Evolutionary conservation across 257 asterid genomes (phyloP).

Genomic region (Hygrophila difformis): DNA sequence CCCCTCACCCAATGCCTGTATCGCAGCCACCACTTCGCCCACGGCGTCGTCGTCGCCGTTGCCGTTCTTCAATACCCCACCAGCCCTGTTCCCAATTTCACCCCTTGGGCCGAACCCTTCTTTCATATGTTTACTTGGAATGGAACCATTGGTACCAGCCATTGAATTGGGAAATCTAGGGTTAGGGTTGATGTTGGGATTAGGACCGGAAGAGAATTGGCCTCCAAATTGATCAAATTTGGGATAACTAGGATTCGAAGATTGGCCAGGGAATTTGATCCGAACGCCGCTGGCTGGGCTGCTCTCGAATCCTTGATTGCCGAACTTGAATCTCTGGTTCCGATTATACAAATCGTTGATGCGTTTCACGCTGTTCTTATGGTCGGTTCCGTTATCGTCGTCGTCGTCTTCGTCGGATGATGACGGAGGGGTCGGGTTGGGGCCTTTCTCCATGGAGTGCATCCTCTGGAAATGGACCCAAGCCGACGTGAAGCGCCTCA

Average conservation of each 20-base stretch:
- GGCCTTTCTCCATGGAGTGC: constrained; percentile 88
- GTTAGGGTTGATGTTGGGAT: too few relatives aligned
- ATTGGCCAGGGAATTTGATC: constrained; percentile 64
- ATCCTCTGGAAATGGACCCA: constrained; percentile 87
- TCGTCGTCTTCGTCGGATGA: constrained; percentile 42
- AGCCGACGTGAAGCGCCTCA: constrained; percentile 54
- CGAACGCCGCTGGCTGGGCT: constrained; percentile 59
- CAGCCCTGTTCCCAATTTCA: constrained; percentile 31
- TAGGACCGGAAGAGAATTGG: constrained; percentile 27
- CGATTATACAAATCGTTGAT: constrained; percentile 43
- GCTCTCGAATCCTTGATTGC: constrained; percentile 23
- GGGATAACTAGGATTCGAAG: constrained; percentile 27
- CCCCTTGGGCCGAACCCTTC: constrained; percentile 32
- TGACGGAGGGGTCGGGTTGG: constrained; percentile 43
- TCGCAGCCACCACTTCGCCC: constrained; percentile 53
- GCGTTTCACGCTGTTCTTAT: constrained; percentile 31
- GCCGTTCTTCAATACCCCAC: constrained; percentile 22
- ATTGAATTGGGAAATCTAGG: constrained; percentile 25
- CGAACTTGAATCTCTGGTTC: constrained; percentile 22
- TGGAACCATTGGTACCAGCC: constrained; percentile 29
- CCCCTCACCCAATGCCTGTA: constrained; percentile 73
- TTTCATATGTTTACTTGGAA: constrained; percentile 27
- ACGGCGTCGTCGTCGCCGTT: constrained; percentile 30
- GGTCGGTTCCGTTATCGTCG: constrained; percentile 40
- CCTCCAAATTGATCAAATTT: constrained; percentile 34